Base-by-base conservation (phyloP, 169 alveolate genomes). In the Plasmodium fragile region DNA sequence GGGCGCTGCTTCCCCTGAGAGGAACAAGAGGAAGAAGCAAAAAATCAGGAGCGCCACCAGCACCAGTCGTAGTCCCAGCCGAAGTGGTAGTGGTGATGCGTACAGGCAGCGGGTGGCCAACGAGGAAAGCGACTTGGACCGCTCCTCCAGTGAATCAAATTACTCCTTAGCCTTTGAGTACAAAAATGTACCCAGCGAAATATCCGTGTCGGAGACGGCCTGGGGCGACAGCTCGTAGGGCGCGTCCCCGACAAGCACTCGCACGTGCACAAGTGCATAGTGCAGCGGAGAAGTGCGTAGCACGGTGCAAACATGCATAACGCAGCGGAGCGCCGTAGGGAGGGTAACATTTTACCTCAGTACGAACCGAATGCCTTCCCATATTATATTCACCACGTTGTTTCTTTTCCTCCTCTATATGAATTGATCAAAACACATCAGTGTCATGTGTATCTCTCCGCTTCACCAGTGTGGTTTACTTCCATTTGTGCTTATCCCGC, bases 131-230 rank as follows among this genome's bases (percentile, higher is more conserved):
- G 53, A 65, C 8, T 41, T 43, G 55, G 30, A 36, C 34, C 16
- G 30, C 73, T 91, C 91, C 11, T 91, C 92, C 32, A 81, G 94
- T 49, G 91, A 91, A 45, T 91, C 94, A 1, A 81, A 91, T 81
- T 91, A 91, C 82, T 91, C 94, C 36, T 36, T 91, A 6, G 53
- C 77, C 11, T 91, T 71, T 81, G 94, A 91, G 52, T 91, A 91
- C 53, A 36, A 81, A 28, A 91, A 81, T 71, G 92, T 91, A 0
- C 94, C 94, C 18, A 91, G 94, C 65, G 94, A 91, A 70, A 32
- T 91, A 55, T 91, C 94, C 4, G 65, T 91, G 53, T 91, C 94
- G 1, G 94, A 91, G 30, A 34, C 94, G 4, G 94, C 92, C 5
- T 91, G 94, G 94, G 84, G 77, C 4, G 82, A 65, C 16, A 65